Base-by-base conservation (phyloP, 108 stramenopile genomes). In the Fistulifera pelliculosa region DNA sequence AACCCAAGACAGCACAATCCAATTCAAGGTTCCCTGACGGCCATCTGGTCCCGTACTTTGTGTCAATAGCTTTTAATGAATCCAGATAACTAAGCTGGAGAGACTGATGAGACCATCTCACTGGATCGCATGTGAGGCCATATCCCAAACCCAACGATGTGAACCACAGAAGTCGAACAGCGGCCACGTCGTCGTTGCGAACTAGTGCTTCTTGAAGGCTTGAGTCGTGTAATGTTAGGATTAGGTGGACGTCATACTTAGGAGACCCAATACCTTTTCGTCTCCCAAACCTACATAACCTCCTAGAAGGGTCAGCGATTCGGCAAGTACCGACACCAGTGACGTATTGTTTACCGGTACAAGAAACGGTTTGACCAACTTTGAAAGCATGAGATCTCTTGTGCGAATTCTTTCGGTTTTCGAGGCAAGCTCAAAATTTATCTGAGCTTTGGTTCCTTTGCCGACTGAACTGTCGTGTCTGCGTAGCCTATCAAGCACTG, bases 401-500 rank as follows among this genome's bases (percentile, higher is more conserved):
- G 38, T 41, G 26, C 52, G 38, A 50, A 3, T 62, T 49, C 43
- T 4, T 3, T 19, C 28, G 28, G 27, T 18, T 31, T 27, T 8
- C 3, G n/a, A 80, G 53, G 0, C 81, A 78, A 27, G 64, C 74
- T 41, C 81, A 78, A 22, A 59, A 51, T 44, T 61, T 50, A 15
- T 21, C 19, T 2, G 23, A 24, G 12, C 49, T 12, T 2, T 15
- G 27, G 28, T 54, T 28, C 3, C 28, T 39, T 3, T 16, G 1
- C 3, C 11, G 11, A 6, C 11, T 19, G 44, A 8, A 21, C 31
- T 13, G 1, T 22, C 7, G 22, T 48, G 14, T 17, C 5, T 45
- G 42, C 71, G 66, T 39, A 90, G 56, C 47, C 84, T 60, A 12
- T 69, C 68, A 0, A 66, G 61, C 12, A 90, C 56, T 10, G 88